Evolutionary conservation across 305 asterid genomes (phyloP).

Genomic region (Fraxinus angustifolia): DNA sequence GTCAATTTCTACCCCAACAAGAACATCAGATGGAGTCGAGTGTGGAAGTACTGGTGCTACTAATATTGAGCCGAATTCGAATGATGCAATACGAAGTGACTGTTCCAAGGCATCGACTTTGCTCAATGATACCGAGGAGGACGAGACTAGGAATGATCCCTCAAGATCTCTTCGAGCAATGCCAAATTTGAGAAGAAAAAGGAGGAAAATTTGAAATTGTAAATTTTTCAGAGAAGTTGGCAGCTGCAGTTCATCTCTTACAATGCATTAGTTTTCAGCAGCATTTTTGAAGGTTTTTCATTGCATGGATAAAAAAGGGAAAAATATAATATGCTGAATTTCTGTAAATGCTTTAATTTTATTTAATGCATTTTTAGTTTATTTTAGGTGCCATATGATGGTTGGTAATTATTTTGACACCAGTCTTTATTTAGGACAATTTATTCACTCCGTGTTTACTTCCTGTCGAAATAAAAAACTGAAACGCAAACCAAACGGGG

Average conservation of each 20-base stretch:
- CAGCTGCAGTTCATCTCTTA: conserved; percentile 26
- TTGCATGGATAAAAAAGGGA: neutral
- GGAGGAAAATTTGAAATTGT: conserved; percentile 29
- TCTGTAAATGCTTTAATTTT: neutral
- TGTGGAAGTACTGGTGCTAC: conserved; percentile 2
- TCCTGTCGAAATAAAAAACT: neutral
- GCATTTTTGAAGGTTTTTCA: neutral
- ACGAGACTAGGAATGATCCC: conserved; percentile 18
- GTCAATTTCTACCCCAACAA: conserved; percentile 15
- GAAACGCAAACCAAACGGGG: neutral
- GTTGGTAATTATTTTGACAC: neutral
- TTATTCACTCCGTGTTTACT: neutral
- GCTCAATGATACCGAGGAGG: conserved; percentile 21
- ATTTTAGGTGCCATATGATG: neutral
- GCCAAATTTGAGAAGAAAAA: conserved; percentile 77
- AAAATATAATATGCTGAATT: neutral
- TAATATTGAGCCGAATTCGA: conserved; percentile 15
- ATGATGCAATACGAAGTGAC: neutral
- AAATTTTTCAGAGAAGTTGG: neutral
- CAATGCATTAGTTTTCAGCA: neutral
- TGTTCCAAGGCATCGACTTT: conserved; percentile 9
- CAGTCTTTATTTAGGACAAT: neutral
- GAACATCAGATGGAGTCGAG: neutral
- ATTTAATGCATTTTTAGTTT: neutral
- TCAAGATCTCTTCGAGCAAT: conserved; percentile 59